Conservation (phyloP, 768 basidiomycete species). For the Amanita polypyramis region DNA sequence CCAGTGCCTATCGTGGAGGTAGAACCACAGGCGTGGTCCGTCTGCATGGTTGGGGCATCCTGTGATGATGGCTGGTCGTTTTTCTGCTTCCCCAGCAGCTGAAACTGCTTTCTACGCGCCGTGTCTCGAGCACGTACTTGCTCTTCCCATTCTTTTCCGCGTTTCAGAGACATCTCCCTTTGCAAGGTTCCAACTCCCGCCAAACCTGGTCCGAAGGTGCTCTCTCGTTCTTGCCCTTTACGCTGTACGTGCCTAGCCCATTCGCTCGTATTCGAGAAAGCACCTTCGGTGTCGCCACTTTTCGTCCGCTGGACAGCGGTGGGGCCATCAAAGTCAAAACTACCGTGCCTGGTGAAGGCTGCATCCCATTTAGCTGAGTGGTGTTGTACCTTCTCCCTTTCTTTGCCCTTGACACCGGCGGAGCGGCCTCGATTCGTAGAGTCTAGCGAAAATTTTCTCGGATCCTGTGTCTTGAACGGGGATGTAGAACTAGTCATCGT, state of each 20-base stretch:
- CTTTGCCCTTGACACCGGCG: slow-evolving; percentile 15
- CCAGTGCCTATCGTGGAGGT: slow-evolving; percentile 27
- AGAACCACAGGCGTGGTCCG: slow-evolving; percentile 29
- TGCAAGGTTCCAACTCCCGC: slow-evolving; percentile 37
- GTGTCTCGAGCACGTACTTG: slow-evolving; percentile 15
- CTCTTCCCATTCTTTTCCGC: slow-evolving; percentile 29
- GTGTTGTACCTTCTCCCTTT: slow-evolving; percentile 17
- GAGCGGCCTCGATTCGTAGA: not conserved
- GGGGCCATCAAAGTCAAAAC: slow-evolving; percentile 71
- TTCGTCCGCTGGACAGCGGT: slow-evolving; percentile 29
- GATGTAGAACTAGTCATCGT: slow-evolving; percentile 1
- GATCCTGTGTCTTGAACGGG: slow-evolving; percentile 1
- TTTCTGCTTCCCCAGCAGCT: slow-evolving; percentile 11
- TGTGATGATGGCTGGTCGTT: slow-evolving; percentile 13
- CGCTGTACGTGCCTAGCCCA: slow-evolving; percentile 22
- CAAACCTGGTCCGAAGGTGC: slow-evolving; percentile 28
- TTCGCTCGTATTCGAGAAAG: slow-evolving; percentile 17
- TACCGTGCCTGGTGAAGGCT: slow-evolving; percentile 52
- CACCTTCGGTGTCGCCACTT: slow-evolving; percentile 25
- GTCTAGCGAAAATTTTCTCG: not conserved
- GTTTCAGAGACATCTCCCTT: slow-evolving; percentile 27
- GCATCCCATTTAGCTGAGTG: slow-evolving; percentile 5
- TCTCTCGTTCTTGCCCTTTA: slow-evolving; percentile 22
- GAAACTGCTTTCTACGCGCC: slow-evolving; percentile 9
- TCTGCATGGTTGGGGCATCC: slow-evolving; percentile 17